phyloP scores from a whole-genome alignment of 192 early-diverging fungal species.

The Chytriomyces sp. region DNA sequence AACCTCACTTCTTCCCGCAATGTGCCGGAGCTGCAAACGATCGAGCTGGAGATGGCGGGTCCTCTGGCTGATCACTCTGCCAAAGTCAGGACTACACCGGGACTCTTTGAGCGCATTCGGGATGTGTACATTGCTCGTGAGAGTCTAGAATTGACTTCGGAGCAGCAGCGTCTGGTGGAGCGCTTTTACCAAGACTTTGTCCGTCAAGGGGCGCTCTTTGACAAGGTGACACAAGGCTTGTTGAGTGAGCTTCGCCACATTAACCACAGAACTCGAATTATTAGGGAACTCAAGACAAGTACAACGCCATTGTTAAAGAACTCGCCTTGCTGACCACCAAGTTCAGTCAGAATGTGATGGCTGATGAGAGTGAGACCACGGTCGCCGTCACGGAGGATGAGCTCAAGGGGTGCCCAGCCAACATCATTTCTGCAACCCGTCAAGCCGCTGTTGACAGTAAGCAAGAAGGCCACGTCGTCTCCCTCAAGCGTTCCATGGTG shows the following conservation, averaged over 20 bases:
- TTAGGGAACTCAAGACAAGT: neutral
- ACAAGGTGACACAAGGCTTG: neutral
- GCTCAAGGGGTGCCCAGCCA: neutral
- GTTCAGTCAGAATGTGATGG: neutral
- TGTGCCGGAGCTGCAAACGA: neutral
- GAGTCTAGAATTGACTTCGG: neutral
- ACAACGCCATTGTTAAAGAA: neutral
- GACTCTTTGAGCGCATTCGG: neutral
- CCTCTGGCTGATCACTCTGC: neutral
- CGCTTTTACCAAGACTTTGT: neutral
- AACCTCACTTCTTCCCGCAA: neutral
- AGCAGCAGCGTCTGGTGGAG: neutral
- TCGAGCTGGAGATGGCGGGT: neutral
- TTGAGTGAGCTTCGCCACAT: neutral
- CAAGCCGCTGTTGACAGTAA: neutral
- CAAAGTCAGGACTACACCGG: neutral
- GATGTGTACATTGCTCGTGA: neutral
- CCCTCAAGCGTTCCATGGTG: neutral
- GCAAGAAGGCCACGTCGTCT: neutral
- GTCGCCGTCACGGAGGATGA: neutral
- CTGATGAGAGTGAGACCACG: neutral
- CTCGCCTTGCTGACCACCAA: neutral
- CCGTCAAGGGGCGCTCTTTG: neutral
- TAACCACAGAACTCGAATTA: neutral
- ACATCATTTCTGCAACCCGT: neutral